Evolutionary conservation across 345 rosid species (phyloP).

Genomic region (Iberis pinnata): DNA sequence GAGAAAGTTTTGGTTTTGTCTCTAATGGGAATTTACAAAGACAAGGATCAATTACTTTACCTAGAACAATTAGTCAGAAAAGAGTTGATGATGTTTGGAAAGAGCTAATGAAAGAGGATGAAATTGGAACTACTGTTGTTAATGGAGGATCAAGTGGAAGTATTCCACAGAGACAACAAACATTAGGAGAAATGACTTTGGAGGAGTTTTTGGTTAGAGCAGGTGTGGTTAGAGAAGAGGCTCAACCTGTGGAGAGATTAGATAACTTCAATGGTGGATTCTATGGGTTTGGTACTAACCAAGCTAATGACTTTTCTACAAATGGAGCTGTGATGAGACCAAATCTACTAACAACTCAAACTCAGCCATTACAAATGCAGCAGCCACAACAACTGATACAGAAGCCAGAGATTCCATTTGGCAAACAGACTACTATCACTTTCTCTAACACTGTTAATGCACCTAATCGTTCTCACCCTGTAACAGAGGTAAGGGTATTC

Average conservation of each 20-base stretch:
- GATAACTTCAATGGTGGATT: slow-evolving; percentile 39
- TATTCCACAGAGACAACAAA: slow-evolving; percentile 62
- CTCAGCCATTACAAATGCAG: slow-evolving; percentile 46
- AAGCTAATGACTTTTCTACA: slow-evolving; percentile 31
- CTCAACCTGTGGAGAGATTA: slow-evolving; percentile 34
- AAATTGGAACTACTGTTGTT: slow-evolving; percentile 25
- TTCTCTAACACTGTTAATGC: slow-evolving; percentile 29
- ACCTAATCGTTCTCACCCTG: slow-evolving; percentile 8
- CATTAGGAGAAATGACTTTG: slow-evolving; percentile 77
- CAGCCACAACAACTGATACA: slow-evolving; percentile 41
- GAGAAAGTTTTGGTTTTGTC: slow-evolving; percentile 29
- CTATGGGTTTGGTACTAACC: slow-evolving; percentile 39
- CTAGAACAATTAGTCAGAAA: slow-evolving; percentile 81
- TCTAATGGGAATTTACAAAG: slow-evolving; percentile 47
- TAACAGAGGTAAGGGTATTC: slow-evolving; percentile 30
- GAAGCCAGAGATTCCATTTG: slow-evolving; percentile 46
- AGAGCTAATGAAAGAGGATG: slow-evolving; percentile 45
- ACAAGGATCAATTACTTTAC: slow-evolving; percentile 85
- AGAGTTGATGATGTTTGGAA: slow-evolving; percentile 94
- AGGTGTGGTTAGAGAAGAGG: slow-evolving; percentile 69
- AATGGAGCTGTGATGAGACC: slow-evolving; percentile 37
- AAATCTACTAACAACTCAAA: slow-evolving; percentile 34
- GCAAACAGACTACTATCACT: slow-evolving; percentile 46
- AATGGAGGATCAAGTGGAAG: slow-evolving; percentile 17
- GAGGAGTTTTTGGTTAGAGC: slow-evolving; percentile 83